Evolutionary conservation across 371 early-diverging fungal genomes (phyloP), one percentile per base, ranked within the genome.

Genomic region (Rhizoclosmatium hyalinum): DNA sequence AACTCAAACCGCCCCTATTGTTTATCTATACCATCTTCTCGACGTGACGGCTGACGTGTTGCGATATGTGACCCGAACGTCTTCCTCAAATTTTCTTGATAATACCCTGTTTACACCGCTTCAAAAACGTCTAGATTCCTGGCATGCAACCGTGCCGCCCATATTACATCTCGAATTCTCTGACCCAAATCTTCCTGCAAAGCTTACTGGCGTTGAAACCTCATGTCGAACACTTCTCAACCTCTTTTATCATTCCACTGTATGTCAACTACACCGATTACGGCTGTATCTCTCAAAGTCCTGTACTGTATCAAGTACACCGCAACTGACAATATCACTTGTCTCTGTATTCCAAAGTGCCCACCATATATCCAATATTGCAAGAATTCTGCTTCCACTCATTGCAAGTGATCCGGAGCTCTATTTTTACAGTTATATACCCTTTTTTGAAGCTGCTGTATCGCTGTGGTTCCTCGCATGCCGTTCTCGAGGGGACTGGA

Each of bases 391-490:
- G 32, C 32, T 32, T 32, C 32, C 32, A 32, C 32, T 32, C 32
- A 32, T 32, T 32, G 32, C 32, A 32, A 32, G 32, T 32, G 32
- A 32, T 32, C 32, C 32, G 1, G 32, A 32, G 32, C 32, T 32
- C 32, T n/a, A 24, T 66, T 47, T 47, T 66, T 50, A 44, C 17
- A 39, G 10, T 14, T 19, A 41, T 64, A 64, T 64, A 19, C 64
- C 66, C 0, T 12, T 66, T 4, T 66, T 66, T 39, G 66, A 66
- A 47, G 66, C 66, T 10, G 66, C 66, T 24, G 32, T 66, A 6
- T 44, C 47, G 6, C 19, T 66, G 53, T 66, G 66, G 66, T 66
- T 66, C 66, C 17, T 66, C 24, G 44, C n/a, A 8, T 66, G 66
- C 12, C 19, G 42, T 19, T 1, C 66, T 4, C 4, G 12, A 0